Conservation (phyloP, 177 flowering plant species). For the Tripterygium wilfordii region DNA sequence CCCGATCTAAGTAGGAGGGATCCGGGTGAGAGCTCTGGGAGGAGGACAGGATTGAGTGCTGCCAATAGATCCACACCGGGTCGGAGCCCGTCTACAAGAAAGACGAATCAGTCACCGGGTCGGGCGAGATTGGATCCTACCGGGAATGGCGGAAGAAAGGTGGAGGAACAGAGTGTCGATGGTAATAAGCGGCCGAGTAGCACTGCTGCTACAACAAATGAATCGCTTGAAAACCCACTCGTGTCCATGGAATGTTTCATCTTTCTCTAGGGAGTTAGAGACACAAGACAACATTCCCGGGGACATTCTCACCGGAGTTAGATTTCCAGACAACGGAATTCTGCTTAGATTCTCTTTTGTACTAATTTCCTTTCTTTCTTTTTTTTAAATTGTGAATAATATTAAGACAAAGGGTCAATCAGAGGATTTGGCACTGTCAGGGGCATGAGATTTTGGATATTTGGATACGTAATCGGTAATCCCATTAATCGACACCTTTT, state of each 20-base stretch:
- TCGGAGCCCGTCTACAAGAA: constrained; percentile 43
- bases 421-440: neutral
- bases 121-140: constrained; percentile 16
- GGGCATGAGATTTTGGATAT: neutral
- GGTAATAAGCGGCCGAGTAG: constrained; percentile 4
- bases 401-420: constrained; percentile 6
- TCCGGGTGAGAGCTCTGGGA: constrained; percentile 41
- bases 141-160: constrained; percentile 10
- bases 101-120: constrained; percentile 41
- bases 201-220: constrained; percentile 16
- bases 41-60: constrained; percentile 69
- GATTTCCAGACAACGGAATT: too few relatives aligned
- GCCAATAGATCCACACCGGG: constrained; percentile 19
- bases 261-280: constrained; percentile 32
- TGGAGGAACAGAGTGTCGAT: constrained; percentile 4
- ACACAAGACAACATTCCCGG: neutral
- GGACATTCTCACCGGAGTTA: neutral
- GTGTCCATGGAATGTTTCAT: constrained; percentile 82
- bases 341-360: too few relatives aligned
- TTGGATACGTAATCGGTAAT: neutral
- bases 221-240: constrained; percentile 67
- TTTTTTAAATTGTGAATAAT: neutral
- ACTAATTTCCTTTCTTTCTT: too few relatives aligned
- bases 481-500: constrained; percentile 1
- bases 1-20: constrained; percentile 17